Evolutionary conservation across 352 stramenopile genomes (phyloP), one percentile per base, ranked within the genome.

Genomic region (Phytophthora aleatoria): DNA sequence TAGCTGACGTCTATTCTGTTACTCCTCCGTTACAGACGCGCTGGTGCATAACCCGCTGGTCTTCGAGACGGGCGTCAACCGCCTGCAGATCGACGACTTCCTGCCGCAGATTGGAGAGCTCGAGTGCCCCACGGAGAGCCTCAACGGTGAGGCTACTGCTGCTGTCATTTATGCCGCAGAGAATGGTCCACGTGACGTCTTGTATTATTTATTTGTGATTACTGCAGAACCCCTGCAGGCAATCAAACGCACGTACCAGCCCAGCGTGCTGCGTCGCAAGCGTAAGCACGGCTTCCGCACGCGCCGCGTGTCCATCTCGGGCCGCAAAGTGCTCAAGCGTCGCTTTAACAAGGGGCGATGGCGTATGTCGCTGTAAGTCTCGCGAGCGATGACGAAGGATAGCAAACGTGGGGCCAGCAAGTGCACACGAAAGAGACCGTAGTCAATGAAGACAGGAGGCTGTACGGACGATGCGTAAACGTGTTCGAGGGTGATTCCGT

Each of bases 181-280:
- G 11, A 24, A 57, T 7, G 8, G 27, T 51, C 12, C 11, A 60
- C 30, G 15, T 52, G 4, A 13, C 26, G 3, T 39, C 16, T 45
- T 50, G 1, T 12, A 27, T 43, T 38, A 33, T 10, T 33, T 62
- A 20, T 58, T 24, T n/a, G n/a, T 20, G 20, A 20, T 53, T 57
- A 57, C 48, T 62, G 4, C 50, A 91, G 84, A 90, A 61, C 83
- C 87, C 1, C 65, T 94, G 55, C 75, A 83, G 55, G 87, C 85
- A 27, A 77, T 95, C 39, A 95, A 95, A 77, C 83, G 87, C 48
- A 95, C 87, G 57, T 95, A 94, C 71, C 87, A 95, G 71, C 87
- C 87, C 42, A 95, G 87, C 59, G 85, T 94, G 35, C 66, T 95
- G 69, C 87, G 87, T 39, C 87, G 87, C 56, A 95, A 95, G 77